Evolutionary conservation across 371 early-diverging fungal species (phyloP).

Genomic region (Mortierella sp.): DNA sequence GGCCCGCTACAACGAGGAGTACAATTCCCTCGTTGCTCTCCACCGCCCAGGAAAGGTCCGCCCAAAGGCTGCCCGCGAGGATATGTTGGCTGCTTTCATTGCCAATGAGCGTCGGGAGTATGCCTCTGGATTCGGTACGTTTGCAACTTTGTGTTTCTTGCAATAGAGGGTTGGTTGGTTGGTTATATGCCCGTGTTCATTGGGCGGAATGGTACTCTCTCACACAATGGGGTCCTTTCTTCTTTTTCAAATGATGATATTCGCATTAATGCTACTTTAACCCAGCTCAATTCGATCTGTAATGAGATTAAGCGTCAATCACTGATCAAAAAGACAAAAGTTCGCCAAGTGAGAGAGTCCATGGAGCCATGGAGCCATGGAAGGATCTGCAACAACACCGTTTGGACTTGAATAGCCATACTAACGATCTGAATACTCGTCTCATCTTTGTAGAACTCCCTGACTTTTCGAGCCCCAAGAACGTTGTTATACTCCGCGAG

Average conservation of each 20-base stretch:
- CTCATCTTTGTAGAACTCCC: constrained; percentile 63
- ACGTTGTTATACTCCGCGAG: constrained; percentile 62
- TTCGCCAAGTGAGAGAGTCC: neutral
- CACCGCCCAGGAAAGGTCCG: constrained; percentile 64
- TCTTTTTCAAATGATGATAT: constrained; percentile 37
- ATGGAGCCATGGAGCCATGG: too few relatives aligned
- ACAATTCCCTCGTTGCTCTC: constrained; percentile 61
- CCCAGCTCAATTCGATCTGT: constrained; percentile 55
- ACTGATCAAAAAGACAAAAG: constrained; percentile 25
- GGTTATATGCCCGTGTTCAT: neutral
- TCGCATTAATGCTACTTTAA: constrained; percentile 50
- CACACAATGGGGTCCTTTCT: neutral
- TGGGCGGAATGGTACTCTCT: neutral
- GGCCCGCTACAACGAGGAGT: constrained; percentile 67
- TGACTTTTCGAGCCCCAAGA: constrained; percentile 69
- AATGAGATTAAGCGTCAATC: constrained; percentile 44
- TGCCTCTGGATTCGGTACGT: constrained; percentile 70
- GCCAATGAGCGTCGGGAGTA: constrained; percentile 68
- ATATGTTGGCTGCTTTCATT: constrained; percentile 62
- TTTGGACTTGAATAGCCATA: neutral
- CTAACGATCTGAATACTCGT: constrained; percentile 4
- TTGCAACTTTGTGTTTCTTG: neutral
- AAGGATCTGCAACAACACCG: neutral
- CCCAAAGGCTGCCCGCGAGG: constrained; percentile 67
- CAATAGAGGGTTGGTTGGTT: neutral